Conservation (phyloP, 768 basidiomycete genomes). For the Phaffia tasmanica region DNA sequence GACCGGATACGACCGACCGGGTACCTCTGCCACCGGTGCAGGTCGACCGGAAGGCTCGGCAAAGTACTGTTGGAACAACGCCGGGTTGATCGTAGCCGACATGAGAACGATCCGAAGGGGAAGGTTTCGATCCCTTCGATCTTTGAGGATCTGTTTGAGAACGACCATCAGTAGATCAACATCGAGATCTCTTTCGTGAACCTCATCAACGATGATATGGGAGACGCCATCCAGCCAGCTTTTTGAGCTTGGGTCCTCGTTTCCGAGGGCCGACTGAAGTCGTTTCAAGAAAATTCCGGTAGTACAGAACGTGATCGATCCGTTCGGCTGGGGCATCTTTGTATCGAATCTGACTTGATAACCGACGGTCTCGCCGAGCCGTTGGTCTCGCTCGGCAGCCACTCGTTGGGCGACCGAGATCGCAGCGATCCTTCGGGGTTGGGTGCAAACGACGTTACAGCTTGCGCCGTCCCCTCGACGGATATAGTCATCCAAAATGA, state of each 20-base stretch:
- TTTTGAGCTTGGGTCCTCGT: slow-evolving; percentile 40
- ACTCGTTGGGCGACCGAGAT: slow-evolving; percentile 85
- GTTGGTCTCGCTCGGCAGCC: slow-evolving; percentile 72
- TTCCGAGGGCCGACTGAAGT: slow-evolving; percentile 57
- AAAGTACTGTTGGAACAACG: slow-evolving; percentile 82
- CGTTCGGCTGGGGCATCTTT: slow-evolving; percentile 64
- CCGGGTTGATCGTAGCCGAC: slow-evolving; percentile 91
- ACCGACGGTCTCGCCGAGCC: slow-evolving; percentile 60
- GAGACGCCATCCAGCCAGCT: slow-evolving; percentile 60
- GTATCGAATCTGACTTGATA: slow-evolving; percentile 88
- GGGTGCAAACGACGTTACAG: slow-evolving; percentile 87
- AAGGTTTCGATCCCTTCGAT: slow-evolving; percentile 50
- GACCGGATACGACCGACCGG: slow-evolving; percentile 88
- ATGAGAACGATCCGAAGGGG: slow-evolving; percentile 81
- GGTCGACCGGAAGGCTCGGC: slow-evolving; percentile 43
- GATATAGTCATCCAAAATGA: slow-evolving; percentile 76
- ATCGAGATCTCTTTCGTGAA: slow-evolving; percentile 89
- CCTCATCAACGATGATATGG: slow-evolving; percentile 88
- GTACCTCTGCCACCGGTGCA: slow-evolving; percentile 64
- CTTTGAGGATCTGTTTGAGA: slow-evolving; percentile 66
- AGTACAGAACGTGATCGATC: slow-evolving; percentile 77
- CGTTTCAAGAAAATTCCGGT: slow-evolving; percentile 80
- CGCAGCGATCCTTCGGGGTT: slow-evolving; percentile 81
- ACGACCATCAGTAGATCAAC: slow-evolving; percentile 82
- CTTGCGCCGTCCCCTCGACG: slow-evolving; percentile 62